Evolutionary conservation across 495 filamentous ascomycete genomes (phyloP), one percentile per base, ranked within the genome.

Genomic region (Hamigera avellanea): DNA sequence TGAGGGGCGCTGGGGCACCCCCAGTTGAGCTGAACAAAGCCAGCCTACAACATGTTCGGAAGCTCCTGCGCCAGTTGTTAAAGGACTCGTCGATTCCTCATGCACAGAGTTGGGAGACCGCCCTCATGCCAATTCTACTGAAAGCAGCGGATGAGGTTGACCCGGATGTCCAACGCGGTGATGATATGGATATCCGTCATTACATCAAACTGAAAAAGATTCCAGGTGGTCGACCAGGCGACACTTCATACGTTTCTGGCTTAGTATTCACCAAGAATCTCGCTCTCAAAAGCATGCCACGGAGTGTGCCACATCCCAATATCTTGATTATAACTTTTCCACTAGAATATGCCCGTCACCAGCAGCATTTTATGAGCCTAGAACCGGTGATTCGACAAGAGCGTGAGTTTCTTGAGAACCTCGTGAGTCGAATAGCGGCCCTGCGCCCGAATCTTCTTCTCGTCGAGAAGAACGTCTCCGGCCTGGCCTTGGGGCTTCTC

Each of bases 191-290:
- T 54, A 95, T 99, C 42, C 76, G 91, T n/a, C 89, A 96, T 49
- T 99, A 95, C 49, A 81, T 99, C 30, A 99, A 99, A 57, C 61
- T 99, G 14, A 99, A 99, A 50, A 93, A 93, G 52, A 87, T 95
- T 5, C 81, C 87, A 1, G 88, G 89, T 14, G 91, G 87, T 18
- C 75, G 71, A 35, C 91, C 91, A 27, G 76, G 82, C 13, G 93
- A 99, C 58, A 96, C 91, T 2, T 76, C 77, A 8, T 96, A 96
- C 54, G 80, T 99, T 18, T 93, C 91, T 19, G 93, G 93, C 0
- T 77, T 99, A 9, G 88, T 95, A 8, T 99, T 96, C 59, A 87
- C 84, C 19, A 96, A 99, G 46, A 96, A 99, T 45, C 61, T 99
- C 19, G 93, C 91, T 0, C 64, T 95, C 19, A 96, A 96, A 55